Percentiles rank a stretch among this genome's conserved stretches.
phyloP scores from a whole-genome alignment of 805 yeast species.

The Saccharomycopsis amapae region DNA sequence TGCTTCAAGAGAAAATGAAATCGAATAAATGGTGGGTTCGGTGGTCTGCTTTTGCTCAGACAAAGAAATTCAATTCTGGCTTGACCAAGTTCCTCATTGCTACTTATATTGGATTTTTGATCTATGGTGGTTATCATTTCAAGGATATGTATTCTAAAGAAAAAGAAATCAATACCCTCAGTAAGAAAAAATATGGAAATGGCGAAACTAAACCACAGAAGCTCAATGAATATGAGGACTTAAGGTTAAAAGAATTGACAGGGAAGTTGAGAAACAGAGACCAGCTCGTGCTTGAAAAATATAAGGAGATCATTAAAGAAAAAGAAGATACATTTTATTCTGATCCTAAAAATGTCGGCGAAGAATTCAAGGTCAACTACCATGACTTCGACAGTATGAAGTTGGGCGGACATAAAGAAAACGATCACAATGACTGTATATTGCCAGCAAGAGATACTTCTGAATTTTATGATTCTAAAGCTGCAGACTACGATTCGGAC shows the following conservation, averaged over 20 bases:
- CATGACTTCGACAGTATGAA: constrained; percentile 14
- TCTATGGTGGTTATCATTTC: constrained; percentile 59
- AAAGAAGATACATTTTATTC: constrained; percentile 23
- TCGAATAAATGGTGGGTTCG: constrained; percentile 34
- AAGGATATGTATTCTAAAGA: constrained; percentile 60
- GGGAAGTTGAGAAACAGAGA: constrained; percentile 62
- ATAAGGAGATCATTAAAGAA: constrained; percentile 43
- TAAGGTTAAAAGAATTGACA: constrained; percentile 53
- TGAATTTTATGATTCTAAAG: constrained; percentile 66
- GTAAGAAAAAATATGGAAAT: constrained; percentile 31
- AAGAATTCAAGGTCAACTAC: constrained; percentile 25
- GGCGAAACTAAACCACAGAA: constrained; percentile 16
- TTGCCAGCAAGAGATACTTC: constrained; percentile 78
- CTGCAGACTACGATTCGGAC: constrained; percentile 72
- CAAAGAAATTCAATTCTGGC: constrained; percentile 51
- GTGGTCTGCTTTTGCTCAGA: constrained; percentile 48
- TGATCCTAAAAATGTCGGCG: constrained; percentile 26
- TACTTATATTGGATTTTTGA: constrained; percentile 48
- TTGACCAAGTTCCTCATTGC: constrained; percentile 58
- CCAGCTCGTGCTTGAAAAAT: constrained; percentile 49
- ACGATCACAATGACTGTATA: constrained; percentile 28
- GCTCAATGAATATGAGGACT: constrained; percentile 55
- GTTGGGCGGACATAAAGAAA: constrained; percentile 21
- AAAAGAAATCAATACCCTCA: constrained; percentile 42
- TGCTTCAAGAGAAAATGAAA: constrained; percentile 14